Evolutionary conservation across 139 green algal species (phyloP), one percentile per base, ranked within the genome.

Genomic region (Haematococcus lacustris): DNA sequence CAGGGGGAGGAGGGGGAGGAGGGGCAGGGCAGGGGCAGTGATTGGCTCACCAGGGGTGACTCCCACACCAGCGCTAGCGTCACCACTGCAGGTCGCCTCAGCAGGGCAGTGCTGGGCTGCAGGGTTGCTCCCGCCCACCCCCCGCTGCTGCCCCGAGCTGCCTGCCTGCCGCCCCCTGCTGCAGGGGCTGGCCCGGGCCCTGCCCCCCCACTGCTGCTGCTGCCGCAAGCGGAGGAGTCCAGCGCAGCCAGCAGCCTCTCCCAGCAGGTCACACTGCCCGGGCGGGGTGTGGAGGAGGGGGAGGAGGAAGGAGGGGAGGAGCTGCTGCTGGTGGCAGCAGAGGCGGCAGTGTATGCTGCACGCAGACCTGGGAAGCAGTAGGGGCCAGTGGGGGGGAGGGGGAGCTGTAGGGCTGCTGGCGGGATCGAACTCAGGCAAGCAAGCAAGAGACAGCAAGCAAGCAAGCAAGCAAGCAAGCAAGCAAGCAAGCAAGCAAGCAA

Each of bases 31-130:
- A 72, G 41, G 59, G 25, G 35, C 3, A 71, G 5, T 39, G 62
- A 39, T 30, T 40, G 2, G 28, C 80, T 25, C 68, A 88, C 83
- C 80, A 89, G 78, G 0, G 84, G 78, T 7, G 82, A 88, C 64
- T 93, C 88, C 88, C 88, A 95, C 47, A 88, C 86, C 2, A 93
- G 38, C 6, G 75, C 84, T 39, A 95, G 73, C 33, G 82, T 90
- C 78, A 95, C 89, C 2, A 95, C 85, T 2, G 41, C 40, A 1
- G 90, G 90, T 34, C 65, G 69, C 26, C 74, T 71, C 26, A 90
- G 76, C 65, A 94, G 82, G 53, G 61, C 71, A 26, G 76, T 77
- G 38, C 59, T 33, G 53, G n/a, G 50, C 38, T 68, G 37, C 57
- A 60, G 37, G 62, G 28, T n/a, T n/a, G 59, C 65, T 38, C 33